Conservation (phyloP, 495 filamentous ascomycete species). For the Hypoxylon trugodes region DNA sequence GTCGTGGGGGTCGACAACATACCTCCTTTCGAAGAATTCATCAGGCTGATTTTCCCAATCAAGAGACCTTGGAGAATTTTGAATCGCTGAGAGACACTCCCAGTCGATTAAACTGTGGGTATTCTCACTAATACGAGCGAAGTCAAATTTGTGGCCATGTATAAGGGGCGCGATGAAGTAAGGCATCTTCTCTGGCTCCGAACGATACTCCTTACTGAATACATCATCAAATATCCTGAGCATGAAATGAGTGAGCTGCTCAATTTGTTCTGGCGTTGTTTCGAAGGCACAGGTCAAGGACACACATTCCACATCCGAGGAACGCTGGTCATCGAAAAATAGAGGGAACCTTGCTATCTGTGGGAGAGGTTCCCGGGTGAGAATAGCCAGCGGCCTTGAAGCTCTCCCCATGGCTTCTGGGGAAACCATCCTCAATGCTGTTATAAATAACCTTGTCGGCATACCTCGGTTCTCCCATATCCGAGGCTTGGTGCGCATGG, state of each 20-base stretch:
- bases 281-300: conserved; percentile 48
- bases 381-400: conserved; percentile 72
- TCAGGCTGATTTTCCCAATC: conserved; percentile 65
- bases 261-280: conserved; percentile 52
- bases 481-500: conserved; percentile 79
- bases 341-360: conserved; percentile 73
- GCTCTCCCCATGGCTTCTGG: conserved; percentile 65
- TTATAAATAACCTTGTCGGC: conserved; percentile 68
- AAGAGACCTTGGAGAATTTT: conserved; percentile 18
- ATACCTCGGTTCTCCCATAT: conserved; percentile 69
- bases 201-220: conserved; percentile 85
- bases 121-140: conserved; percentile 21
- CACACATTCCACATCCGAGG: conserved; percentile 64
- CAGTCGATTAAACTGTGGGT: conserved; percentile 68
- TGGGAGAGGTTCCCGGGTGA: conserved; percentile 74
- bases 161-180: conserved; percentile 85
- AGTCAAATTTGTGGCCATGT: conserved; percentile 41
- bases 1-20: conserved; percentile 77
- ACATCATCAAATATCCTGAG: conserved; percentile 81
- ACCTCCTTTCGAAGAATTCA: conserved; percentile 67
- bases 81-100: conserved; percentile 61
- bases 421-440: conserved; percentile 67
- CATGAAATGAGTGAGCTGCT: conserved; percentile 72
- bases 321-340: conserved; percentile 68
- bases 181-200: conserved; percentile 68